Base-by-base conservation (phyloP, 805 yeast genomes). In the Monosporozyma unispora region DNA sequence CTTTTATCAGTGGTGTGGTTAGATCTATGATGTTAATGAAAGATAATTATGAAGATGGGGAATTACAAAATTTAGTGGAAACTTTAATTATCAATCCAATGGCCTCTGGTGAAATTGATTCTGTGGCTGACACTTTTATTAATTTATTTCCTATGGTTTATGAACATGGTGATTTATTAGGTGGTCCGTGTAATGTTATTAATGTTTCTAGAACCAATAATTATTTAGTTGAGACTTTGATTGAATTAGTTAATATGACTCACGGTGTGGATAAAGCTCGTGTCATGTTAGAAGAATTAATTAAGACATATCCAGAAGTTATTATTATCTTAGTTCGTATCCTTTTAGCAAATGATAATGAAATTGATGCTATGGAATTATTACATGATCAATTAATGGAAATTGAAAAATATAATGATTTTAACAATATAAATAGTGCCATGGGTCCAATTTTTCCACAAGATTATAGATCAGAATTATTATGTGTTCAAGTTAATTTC, bases 51-150 rank as follows among this genome's bases (percentile, higher is more conserved):
- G 87, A 79, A 54, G 88, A 86, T 47, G 96, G 88, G 47, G 88
- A 82, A 69, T 84, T 70, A 59, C 73, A 75, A 44, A 75, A 78
- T 46, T 76, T 93, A 49, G 95, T 89, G 9, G 96, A 90, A 62
- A 84, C 93, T 37, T 78, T 96, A 55, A 80, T 84, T 51, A 73
- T 87, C 50, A 84, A 88, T 58, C 97, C 97, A 4, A 77, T 93
- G 39, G 55, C 59, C 3, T 55, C 68, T 2, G 68, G 69, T 25
- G 62, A 66, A 46, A 50, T 67, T 16, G 69, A 60, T 48, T 56
- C 55, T 31, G 61, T 62, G 3, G 54, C 66, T 2, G 64, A 65
- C 19, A 55, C 56, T 23, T 67, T 65, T 29, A 65, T 67, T 33
- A 51, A 58, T 10, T 50, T 61, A 23, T 66, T 66, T 49, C 68